These are phyloP conservation scores for Lactarius sp. DNA, from an alignment of 768 basidiomycete genomes.

Conservation along the genomic window DNA sequence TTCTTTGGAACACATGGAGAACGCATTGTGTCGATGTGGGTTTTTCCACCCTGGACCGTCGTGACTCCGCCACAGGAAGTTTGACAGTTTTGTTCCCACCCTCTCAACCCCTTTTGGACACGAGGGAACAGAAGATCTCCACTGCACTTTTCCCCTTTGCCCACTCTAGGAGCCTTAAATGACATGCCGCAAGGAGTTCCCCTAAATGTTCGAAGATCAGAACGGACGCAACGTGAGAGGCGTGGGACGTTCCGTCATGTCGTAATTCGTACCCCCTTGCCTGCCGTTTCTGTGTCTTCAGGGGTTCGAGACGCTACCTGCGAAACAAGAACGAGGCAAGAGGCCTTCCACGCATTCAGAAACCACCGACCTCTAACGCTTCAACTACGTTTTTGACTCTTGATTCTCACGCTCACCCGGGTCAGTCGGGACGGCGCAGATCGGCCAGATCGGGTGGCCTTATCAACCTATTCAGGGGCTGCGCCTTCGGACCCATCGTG, in stretches of 20 bases:
- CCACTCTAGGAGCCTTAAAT: slow-evolving; percentile 9
- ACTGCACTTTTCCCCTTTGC: slow-evolving; percentile 7
- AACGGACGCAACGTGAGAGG: slow-evolving; percentile 1
- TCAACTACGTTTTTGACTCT: background rate
- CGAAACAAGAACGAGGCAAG: background rate
- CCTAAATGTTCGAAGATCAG: slow-evolving; percentile 5
- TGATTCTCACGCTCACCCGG: background rate
- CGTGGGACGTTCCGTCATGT: slow-evolving; percentile 1
- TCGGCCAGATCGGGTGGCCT: slow-evolving; percentile 22
- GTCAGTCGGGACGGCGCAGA: slow-evolving; percentile 11
- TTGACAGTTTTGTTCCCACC: slow-evolving; percentile 10
- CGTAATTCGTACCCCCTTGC: background rate
- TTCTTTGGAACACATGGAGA: slow-evolving; percentile 21
- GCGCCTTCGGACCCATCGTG: slow-evolving; percentile 14
- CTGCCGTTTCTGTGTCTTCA: slow-evolving; percentile 5
- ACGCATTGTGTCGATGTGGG: slow-evolving; percentile 6
- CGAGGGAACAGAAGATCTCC: slow-evolving; percentile 15
- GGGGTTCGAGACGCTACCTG: background rate
- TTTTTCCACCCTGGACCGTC: background rate
- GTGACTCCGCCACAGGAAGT: slow-evolving; percentile 8
- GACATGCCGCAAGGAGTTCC: slow-evolving; percentile 15
- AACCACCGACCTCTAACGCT: too few relatives aligned
- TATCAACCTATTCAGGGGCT: slow-evolving; percentile 23
- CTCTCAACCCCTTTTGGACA: slow-evolving; percentile 18
- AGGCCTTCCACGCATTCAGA: background rate